Evolutionary conservation across 2,329 filamentous ascomycete species (phyloP), one percentile per base, ranked within the genome.

Genomic region (Fusarium sp.): DNA sequence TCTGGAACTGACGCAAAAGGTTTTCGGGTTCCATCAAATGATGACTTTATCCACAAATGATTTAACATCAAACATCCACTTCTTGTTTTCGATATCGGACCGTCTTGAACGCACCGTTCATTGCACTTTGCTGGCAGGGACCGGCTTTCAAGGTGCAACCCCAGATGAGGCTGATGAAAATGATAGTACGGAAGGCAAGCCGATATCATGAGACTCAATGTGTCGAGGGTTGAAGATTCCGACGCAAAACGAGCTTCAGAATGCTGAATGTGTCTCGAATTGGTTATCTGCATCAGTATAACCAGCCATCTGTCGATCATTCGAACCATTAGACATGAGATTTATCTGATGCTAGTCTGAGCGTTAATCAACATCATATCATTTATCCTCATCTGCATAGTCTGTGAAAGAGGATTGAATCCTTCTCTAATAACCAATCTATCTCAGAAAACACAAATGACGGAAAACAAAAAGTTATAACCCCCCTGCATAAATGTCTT

Each of bases 401-500:
- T n/a, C 60, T 44, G 32, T 45, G 27, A 61, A 48, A 40, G 44
- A 49, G 40, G 46, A 58, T 50, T 20, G 33, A 20, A 41, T 35
- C 69, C 64, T 66, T 67, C 27, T 33, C 40, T 44, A 40, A 54
- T 41, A 56, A 41, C 46, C 69, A 67, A 70, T 71, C 49, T 70
- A 66, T 52, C 38, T 35, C 52, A 55, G 46, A 70, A 59, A 69
- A 59, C 23, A 11, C 38, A 66, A 45, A 32, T 35, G 44, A 33
- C 17, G 15, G 13, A 55, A 18, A 64, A 48, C 46, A 17, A 33
- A 7, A 46, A 41, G 56, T 23, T 20, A 20, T n/a, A 48, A 40
- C 55, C 52, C 68, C 69, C 69, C 56, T 71, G 65, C 69, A 73
- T 70, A 46, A 54, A 65, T 26, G 35, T 70, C 49, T 42, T 69